Percentiles rank a stretch among this genome's conserved stretches.
Evolutionary conservation across 179 eudicot genomes (phyloP).

Genomic region (Beta macrorhiza): DNA sequence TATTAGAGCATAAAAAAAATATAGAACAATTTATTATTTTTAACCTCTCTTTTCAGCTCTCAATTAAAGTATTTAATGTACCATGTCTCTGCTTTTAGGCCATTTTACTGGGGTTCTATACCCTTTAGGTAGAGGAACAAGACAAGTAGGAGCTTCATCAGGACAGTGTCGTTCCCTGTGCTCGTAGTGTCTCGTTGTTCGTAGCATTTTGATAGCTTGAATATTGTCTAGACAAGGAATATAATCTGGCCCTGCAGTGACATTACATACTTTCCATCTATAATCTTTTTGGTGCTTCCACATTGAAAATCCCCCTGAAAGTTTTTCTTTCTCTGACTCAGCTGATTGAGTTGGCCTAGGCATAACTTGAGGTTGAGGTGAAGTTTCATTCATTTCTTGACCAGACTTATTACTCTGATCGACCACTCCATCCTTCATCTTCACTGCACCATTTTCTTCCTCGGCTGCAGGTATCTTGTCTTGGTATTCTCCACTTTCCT

Average conservation of each 20-base stretch:
- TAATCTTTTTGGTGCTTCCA: conserved; percentile 14
- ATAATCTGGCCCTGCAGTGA: conserved; percentile 45
- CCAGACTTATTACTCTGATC: conserved; percentile 12
- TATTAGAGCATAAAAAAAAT: conserved; percentile 8
- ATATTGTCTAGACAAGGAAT: conserved; percentile 50
- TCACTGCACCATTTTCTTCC: conserved; percentile 14
- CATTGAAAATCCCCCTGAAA: neutral
- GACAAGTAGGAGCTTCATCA: conserved; percentile 42
- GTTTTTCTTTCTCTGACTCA: conserved; percentile 29
- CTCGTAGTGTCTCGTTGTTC: conserved; percentile 35
- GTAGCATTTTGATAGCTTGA: conserved; percentile 34
- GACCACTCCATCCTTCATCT: conserved; percentile 9
- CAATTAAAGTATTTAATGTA: conserved; percentile 12
- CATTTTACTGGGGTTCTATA: conserved; percentile 42
- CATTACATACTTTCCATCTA: conserved; percentile 45
- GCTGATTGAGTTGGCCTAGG: conserved; percentile 28
- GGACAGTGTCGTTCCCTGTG: conserved; percentile 53
- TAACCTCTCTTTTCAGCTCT: neutral
- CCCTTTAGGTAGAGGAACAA: conserved; percentile 44
- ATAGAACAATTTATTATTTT: neutral
- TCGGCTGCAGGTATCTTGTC: neutral
- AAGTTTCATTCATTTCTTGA: conserved; percentile 25
- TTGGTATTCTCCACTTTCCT: too few relatives aligned
- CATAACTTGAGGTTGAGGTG: conserved; percentile 15
- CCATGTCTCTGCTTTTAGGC: conserved; percentile 57